Conservation (phyloP, 2,329 filamentous ascomycete genomes). For the Alternaria brassicae region DNA sequence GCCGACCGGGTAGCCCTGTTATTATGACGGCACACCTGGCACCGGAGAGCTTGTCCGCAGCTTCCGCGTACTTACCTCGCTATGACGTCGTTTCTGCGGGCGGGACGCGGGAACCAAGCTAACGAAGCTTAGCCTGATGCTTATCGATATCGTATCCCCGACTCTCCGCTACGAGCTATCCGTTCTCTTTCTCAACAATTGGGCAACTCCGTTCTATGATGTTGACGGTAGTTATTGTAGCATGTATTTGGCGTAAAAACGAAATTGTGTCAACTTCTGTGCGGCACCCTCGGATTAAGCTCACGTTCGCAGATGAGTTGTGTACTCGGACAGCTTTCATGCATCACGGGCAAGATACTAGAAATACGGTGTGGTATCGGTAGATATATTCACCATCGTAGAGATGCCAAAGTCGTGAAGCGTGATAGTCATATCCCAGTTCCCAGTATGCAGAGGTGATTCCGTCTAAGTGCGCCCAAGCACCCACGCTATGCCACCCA, state of each 20-base stretch:
- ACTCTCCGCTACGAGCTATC: not conserved
- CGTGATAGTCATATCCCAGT: conserved; percentile 1
- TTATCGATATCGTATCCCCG: conserved; percentile 14
- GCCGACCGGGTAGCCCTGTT: not conserved
- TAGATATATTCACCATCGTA: not conserved
- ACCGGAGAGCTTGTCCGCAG: conserved; percentile 12
- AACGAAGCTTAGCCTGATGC: conserved; percentile 24
- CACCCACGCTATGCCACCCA: conserved; percentile 31
- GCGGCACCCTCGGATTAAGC: not conserved
- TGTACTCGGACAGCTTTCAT: not conserved
- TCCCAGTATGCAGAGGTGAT: conserved; percentile 1
- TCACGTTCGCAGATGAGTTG: not conserved
- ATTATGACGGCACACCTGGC: conserved; percentile 7
- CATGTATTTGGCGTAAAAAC: not conserved
- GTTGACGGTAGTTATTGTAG: not conserved
- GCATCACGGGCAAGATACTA: not conserved
- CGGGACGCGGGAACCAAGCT: conserved; percentile 16
- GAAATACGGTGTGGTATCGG: not conserved
- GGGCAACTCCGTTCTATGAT: not conserved
- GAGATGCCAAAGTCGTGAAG: not conserved
- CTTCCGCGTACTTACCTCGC: conserved; percentile 18
- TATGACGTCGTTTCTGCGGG: conserved; percentile 30
- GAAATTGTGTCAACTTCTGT: not conserved
- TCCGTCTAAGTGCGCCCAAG: conserved; percentile 13
- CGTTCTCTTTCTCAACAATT: not conserved